Conservation (phyloP, 495 filamentous ascomycete species). For the Penicillium parvum region DNA sequence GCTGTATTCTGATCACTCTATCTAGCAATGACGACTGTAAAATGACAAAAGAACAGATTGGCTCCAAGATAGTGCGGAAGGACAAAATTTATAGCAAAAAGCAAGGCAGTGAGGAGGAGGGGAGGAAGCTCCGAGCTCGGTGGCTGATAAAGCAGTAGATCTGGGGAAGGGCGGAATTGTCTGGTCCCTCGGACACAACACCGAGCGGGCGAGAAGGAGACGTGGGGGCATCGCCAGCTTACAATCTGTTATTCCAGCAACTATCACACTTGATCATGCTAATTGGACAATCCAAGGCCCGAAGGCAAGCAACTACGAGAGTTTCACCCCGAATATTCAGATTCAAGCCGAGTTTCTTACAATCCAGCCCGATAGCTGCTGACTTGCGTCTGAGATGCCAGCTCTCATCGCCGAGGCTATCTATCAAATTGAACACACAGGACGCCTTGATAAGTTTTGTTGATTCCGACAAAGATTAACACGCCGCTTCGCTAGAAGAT, state of each 20-base stretch:
- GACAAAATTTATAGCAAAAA: neutral
- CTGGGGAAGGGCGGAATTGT: conserved; percentile 1
- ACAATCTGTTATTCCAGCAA: neutral
- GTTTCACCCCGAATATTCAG: no score
- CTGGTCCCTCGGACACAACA: conserved; percentile 7
- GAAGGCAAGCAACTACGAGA: neutral
- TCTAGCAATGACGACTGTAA: no score
- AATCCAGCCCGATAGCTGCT: no score
- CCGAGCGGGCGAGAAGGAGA: conserved; percentile 11
- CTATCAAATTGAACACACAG: no score
- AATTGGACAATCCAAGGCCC: neutral
- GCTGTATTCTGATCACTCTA: neutral
- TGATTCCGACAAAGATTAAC: no score
- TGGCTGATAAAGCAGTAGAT: conserved; percentile 5
- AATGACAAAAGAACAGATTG: no score
- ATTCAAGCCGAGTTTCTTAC: no score
- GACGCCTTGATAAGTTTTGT: no score
- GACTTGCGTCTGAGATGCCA: no score
- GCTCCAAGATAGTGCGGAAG: no score
- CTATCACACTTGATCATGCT: neutral
- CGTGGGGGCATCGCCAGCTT: conserved; percentile 11
- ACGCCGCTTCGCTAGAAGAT: no score
- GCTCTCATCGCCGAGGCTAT: no score
- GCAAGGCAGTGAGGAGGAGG: neutral
- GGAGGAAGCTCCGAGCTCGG: neutral